Base-by-base conservation (phyloP, 768 basidiomycete genomes). In the Boletales sp. region DNA sequence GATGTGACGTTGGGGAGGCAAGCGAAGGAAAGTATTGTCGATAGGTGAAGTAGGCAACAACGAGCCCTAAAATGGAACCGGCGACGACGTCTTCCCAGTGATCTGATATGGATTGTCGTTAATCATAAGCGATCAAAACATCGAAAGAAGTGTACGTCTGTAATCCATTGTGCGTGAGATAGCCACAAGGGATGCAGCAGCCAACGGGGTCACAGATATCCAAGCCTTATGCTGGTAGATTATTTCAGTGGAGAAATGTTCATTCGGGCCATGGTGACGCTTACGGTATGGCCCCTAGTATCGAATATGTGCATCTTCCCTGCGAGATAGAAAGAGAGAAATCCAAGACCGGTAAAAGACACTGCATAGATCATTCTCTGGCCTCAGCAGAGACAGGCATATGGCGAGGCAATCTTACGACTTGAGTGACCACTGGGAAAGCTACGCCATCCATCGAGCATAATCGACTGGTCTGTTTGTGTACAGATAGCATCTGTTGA, bases 281-380 rank as follows among this genome's bases (percentile, higher is more conserved):
- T 48, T 64, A 87, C 82, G 48, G 81, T 70, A 62, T 91, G 81
- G 4, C 93, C 94, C 40, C 82, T 77, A 21, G 73, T 74, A 64
- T 97, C 93, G 54, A 93, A 95, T 6, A 98, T 71, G 61, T 94
- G 94, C 59, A 95, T 71, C 68, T 98, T 97, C 3, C 94, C 97
- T 11, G 90, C 88, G 7, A 94, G 70, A 65, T 97, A 98, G 55
- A 90, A 85, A 2, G 87, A 74, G 36, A 98, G 74, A 70, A 94
- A 94, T 2, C 89, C 90, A 8, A 99, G 76, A 1, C 95, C 95
- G 7, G 93, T 90, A 64, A 95, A 97, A 0, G 94, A 91, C 47
- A 95, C 92, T 90, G 57, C 45, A 51, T 42, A 11, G 29, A 47
- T 41, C 5, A 15, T 43, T 32, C 24, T 60, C 45, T 52, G 37